These are phyloP conservation scores for Irpex sp. DNA, from an alignment of 1,284 basidiomycete species.

Conservation along the genomic window DNA sequence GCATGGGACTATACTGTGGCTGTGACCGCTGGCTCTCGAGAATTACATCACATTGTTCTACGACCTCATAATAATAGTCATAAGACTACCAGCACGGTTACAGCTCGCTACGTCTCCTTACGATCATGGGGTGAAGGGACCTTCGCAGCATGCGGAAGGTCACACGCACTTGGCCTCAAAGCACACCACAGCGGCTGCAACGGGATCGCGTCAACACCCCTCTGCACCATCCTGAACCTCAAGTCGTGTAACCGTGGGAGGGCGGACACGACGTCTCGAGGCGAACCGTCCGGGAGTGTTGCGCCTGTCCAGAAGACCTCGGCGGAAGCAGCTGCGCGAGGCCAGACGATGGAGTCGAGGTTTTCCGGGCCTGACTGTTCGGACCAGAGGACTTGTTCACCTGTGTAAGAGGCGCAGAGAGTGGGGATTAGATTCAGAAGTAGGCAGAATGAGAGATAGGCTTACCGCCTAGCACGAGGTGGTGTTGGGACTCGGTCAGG, in stretches of 20 bases:
- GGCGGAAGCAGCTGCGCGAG: conserved; percentile 72
- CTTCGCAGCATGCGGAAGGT: conserved; percentile 27
- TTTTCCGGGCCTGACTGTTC: conserved; percentile 73
- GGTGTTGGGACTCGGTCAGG: conserved; percentile 43
- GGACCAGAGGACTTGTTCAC: conserved; percentile 23
- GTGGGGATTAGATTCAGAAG: not conserved
- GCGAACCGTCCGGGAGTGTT: conserved; percentile 13
- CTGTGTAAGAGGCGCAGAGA: not conserved
- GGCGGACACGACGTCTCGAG: conserved; percentile 54
- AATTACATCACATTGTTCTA: not conserved
- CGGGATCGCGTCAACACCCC: conserved; percentile 65
- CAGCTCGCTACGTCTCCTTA: not conserved
- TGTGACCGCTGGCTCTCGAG: not conserved
- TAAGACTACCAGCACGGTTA: no score
- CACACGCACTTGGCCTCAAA: conserved; percentile 57
- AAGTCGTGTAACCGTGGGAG: conserved; percentile 79
- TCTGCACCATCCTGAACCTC: conserved; percentile 61
- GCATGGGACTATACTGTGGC: not conserved
- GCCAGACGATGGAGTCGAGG: conserved; percentile 75
- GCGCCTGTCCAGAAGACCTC: conserved; percentile 77
- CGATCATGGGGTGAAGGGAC: not conserved
- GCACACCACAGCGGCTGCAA: conserved; percentile 85
- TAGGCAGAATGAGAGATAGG: not conserved
- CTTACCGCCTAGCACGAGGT: conserved; percentile 64
- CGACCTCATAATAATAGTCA: no score